These are phyloP conservation scores for Rutstroemia sp. DNA, from an alignment of 2,329 filamentous ascomycete genomes.

Conservation along the genomic window DNA sequence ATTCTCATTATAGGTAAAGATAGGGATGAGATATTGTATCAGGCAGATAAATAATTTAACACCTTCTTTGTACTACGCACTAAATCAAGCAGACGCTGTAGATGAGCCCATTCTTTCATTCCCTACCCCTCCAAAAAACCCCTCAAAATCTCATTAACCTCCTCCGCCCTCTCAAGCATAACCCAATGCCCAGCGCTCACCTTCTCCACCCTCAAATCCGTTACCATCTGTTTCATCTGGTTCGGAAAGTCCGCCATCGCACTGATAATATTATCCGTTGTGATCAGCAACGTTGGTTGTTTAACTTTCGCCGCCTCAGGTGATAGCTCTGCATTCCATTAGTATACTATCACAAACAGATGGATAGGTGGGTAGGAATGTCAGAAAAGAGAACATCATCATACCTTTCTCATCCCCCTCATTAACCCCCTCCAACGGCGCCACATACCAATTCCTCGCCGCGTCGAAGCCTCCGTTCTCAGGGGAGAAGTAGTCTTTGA, in stretches of 20 bases:
- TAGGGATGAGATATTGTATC: no score
- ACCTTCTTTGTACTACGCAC: no score
- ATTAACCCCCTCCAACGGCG: conserved; percentile 1
- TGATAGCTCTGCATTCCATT: neutral
- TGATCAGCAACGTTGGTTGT: conserved; percentile 15
- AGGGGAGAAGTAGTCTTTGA: neutral
- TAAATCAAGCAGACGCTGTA: no score
- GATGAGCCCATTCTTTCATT: no score
- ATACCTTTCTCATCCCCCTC: conserved; percentile 1
- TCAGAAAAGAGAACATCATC: no score
- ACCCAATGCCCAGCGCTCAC: conserved; percentile 21
- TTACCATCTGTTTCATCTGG: conserved; percentile 6
- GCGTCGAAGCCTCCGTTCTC: neutral
- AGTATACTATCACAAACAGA: no score
- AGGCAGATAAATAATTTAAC: no score
- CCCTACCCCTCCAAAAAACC: conserved; percentile 5
- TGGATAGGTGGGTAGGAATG: no score
- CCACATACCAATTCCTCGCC: conserved; percentile 2
- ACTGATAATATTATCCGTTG: conserved; percentile 13
- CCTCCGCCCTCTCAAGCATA: conserved; percentile 17
- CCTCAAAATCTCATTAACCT: conserved; percentile 12
- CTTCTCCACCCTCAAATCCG: conserved; percentile 12
- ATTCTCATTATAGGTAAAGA: no score
- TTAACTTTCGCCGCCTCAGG: conserved; percentile 3
- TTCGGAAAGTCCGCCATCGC: conserved; percentile 8